A percentile compares a stretch with the other conserved stretches of the same genome.
Evolutionary conservation across 2,329 filamentous ascomycete species (phyloP).

Genomic region (Talaromyces verruculosus): DNA sequence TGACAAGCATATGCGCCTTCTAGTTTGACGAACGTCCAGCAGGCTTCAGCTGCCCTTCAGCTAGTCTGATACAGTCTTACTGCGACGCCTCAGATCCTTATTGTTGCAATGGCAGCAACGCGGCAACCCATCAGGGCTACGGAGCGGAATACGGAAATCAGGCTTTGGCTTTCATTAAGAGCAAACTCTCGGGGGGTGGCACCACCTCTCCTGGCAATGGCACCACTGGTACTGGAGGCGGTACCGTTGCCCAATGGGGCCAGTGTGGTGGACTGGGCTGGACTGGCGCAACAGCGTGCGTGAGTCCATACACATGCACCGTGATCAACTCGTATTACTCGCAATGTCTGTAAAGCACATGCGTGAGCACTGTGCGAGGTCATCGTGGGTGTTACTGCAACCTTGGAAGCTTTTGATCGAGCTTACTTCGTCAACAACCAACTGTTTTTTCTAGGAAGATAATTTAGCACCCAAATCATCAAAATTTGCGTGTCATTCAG

Average conservation of each 20-base stretch:
- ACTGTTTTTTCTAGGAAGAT: background rate
- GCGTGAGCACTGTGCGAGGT: background rate
- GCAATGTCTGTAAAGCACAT: conserved; percentile 29
- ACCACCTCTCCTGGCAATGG: background rate
- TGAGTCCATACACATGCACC: conserved; percentile 30
- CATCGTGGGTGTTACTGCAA: background rate
- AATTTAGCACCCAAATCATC: background rate
- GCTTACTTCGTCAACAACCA: background rate
- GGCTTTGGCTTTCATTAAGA: conserved; percentile 60
- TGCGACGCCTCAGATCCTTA: conserved; percentile 65
- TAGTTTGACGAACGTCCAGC: conserved; percentile 62
- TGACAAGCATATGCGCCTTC: background rate
- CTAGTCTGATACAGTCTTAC: conserved; percentile 62
- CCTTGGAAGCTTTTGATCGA: too few species aligned
- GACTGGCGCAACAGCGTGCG: conserved; percentile 32
- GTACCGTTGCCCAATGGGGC: conserved; percentile 13
- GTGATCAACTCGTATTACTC: conserved; percentile 32
- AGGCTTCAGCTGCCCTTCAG: conserved; percentile 59
- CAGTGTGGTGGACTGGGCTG: conserved; percentile 34
- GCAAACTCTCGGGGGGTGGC: conserved; percentile 25
- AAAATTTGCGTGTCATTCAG: background rate
- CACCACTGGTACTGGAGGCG: background rate
- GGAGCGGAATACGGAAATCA: conserved; percentile 60
- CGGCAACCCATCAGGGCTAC: conserved; percentile 62
- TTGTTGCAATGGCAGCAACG: conserved; percentile 65